Base-by-base conservation (phyloP, 108 stramenopile species). In the Stephanodiscus triporus region DNA sequence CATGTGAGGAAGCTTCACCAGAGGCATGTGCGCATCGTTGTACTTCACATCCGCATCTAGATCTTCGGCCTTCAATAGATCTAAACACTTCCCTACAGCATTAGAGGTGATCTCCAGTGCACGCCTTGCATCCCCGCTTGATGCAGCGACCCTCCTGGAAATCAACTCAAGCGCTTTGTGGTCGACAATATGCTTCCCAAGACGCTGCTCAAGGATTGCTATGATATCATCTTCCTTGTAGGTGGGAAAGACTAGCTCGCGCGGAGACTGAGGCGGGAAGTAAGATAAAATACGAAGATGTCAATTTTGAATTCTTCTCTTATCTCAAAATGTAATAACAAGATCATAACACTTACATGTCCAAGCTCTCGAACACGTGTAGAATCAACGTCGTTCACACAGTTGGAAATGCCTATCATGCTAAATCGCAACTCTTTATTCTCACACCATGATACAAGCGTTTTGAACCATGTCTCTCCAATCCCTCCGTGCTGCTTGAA, bases 371-470 rank as follows among this genome's bases (percentile, higher is more conserved):
- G 56, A n/a, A 94, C 68, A 9, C 78, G 70, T 9, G 36, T 57
- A 17, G 84, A 77, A 73, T 64, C 81, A 0, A 22, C 48, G 59
- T 87, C 85, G 26, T 77, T 85, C 11, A 89, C 70, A 19, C 85
- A 84, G 61, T 94, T 94, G n/a, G 90, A 91, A 63, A 94, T 90
- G 22, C 90, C 93, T 70, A 94, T 85, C 65, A 94, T 22, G 26
- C 82, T 86, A 16, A 94, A 80, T 20, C 56, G n/a, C 26, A 80
- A 47, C 9, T 78, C 68, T 38, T 56, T 55, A 22, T 86, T 65
- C 19, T 58, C 54, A 4, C 86, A 80, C 73, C 72, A 87, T 0
- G 50, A 70, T 13, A 86, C 57, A 4, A 94, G 56, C 37, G 64
- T 66, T 47, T 61, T 59, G 16, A 90, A 77, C 47, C 70, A 77